These are phyloP conservation scores for Fusarium ramigenum DNA, from an alignment of 2,329 filamentous ascomycete species.

Conservation along the genomic window DNA sequence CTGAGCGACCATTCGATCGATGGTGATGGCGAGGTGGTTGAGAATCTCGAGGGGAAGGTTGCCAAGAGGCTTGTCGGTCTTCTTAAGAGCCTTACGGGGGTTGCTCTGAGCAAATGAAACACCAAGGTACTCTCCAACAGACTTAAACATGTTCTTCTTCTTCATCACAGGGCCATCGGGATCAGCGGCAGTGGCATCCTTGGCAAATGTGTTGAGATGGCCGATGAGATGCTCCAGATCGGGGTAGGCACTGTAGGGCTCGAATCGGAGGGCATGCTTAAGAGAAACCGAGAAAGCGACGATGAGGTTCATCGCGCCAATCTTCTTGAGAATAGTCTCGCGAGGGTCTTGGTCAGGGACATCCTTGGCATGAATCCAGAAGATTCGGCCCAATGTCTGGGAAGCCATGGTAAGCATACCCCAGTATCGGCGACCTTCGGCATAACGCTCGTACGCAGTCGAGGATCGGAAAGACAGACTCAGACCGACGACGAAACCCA, in stretches of 20 bases:
- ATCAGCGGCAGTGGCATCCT: conserved; percentile 57
- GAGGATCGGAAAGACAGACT: conserved; percentile 81
- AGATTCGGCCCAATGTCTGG: conserved; percentile 76
- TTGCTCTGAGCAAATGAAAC: conserved; percentile 81
- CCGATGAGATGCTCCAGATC: conserved; percentile 76
- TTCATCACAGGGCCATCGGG: conserved; percentile 46
- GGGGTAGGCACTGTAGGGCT: conserved; percentile 80
- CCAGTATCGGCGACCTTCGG: conserved; percentile 72
- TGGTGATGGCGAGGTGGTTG: conserved; percentile 73
- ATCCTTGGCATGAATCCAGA: conserved; percentile 82
- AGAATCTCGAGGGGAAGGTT: conserved; percentile 87
- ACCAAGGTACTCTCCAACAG: conserved; percentile 76
- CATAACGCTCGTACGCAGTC: conserved; percentile 79
- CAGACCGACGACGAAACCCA: conserved; percentile 84
- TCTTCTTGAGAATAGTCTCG: conserved; percentile 74
- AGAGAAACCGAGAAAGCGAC: conserved; percentile 80
- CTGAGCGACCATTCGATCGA: conserved; percentile 68
- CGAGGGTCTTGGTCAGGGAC: conserved; percentile 62
- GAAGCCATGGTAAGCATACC: conserved; percentile 68
- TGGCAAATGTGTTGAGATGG: conserved; percentile 80
- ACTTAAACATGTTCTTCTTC: conserved; percentile 67
- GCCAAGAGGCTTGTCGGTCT: conserved; percentile 75
- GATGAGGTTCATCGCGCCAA: conserved; percentile 80
- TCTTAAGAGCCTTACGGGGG: conserved; percentile 80
- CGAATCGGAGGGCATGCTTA: conserved; percentile 85